Conservation (phyloP, 2,329 filamentous ascomycete genomes). For the Madurella fahalii region DNA sequence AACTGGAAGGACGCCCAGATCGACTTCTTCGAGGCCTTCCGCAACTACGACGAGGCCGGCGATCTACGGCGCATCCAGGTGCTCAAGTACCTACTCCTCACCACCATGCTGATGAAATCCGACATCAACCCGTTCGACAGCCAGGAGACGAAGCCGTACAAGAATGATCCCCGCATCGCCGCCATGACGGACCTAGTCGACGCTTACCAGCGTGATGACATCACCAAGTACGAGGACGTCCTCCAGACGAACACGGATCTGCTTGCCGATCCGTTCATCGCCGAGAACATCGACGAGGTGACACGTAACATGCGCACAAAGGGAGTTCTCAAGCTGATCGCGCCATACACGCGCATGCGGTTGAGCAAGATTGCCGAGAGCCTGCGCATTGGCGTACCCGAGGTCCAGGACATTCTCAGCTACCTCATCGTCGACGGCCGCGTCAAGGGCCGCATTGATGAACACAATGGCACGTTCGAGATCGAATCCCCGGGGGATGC, state of each 20-base stretch:
- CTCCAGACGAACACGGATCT: conserved; percentile 85
- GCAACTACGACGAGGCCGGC: conserved; percentile 97
- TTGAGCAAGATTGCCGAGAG: conserved; percentile 82
- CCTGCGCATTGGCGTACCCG: conserved; percentile 76
- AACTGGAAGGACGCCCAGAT: conserved; percentile 97
- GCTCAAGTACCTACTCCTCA: conserved; percentile 91
- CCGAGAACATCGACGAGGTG: conserved; percentile 98
- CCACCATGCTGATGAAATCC: conserved; percentile 97
- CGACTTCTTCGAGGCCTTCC: conserved; percentile 98
- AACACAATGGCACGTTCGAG: conserved; percentile 77
- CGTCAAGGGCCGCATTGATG: conserved; percentile 83
- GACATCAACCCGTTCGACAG: conserved; percentile 99
- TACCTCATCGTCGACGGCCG: conserved; percentile 90
- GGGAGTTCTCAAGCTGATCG: conserved; percentile 86
- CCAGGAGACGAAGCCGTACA: conserved; percentile 97
- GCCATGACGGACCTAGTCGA: conserved; percentile 98
- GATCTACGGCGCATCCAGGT: conserved; percentile 96
- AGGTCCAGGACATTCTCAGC: conserved; percentile 93
- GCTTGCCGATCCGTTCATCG: conserved; percentile 88
- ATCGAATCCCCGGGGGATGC: conserved; percentile 71
- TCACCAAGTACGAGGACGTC: conserved; percentile 84
- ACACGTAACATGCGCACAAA: conserved; percentile 98
- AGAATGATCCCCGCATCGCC: conserved; percentile 87
- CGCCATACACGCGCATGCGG: conserved; percentile 90
- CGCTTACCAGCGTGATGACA: conserved; percentile 92